Evolutionary conservation across 371 early-diverging fungal genomes (phyloP).

Genomic region (Circinella minor): DNA sequence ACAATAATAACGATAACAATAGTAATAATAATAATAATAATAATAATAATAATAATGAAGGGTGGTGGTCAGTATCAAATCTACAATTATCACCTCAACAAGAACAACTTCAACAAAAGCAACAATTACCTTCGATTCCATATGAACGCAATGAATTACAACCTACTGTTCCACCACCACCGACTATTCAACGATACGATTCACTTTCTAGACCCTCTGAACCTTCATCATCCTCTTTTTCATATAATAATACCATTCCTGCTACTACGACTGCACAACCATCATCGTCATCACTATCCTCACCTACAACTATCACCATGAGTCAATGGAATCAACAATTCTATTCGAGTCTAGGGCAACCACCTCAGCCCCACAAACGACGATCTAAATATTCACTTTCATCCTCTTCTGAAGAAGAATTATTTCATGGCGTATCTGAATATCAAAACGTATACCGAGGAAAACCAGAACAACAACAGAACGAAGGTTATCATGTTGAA

Average conservation of each 20-base stretch:
- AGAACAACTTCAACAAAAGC: constrained; percentile 1
- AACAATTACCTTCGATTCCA: not conserved
- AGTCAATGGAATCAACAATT: no score
- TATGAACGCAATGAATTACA: constrained; percentile 1
- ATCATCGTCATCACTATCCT: no score
- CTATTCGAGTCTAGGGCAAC: no score
- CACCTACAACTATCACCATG: no score
- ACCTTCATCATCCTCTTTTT: no score
- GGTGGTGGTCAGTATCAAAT: not conserved
- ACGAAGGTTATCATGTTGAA: not conserved
- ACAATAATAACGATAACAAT: not conserved
- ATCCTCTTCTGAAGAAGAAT: no score
- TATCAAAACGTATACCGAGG: not conserved
- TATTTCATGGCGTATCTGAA: no score
- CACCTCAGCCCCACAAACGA: not conserved
- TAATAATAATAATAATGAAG: not conserved
- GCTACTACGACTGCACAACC: no score
- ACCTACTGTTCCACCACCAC: not conserved
- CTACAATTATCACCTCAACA: constrained; percentile 1
- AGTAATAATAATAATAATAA: not conserved
- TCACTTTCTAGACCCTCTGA: no score
- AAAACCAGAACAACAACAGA: not conserved
- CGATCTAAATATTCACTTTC: not conserved
- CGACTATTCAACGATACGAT: not conserved
- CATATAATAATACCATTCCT: no score